phyloP scores from a whole-genome alignment of 2,329 filamentous ascomycete species.

The Rugonectria rugulosa region DNA sequence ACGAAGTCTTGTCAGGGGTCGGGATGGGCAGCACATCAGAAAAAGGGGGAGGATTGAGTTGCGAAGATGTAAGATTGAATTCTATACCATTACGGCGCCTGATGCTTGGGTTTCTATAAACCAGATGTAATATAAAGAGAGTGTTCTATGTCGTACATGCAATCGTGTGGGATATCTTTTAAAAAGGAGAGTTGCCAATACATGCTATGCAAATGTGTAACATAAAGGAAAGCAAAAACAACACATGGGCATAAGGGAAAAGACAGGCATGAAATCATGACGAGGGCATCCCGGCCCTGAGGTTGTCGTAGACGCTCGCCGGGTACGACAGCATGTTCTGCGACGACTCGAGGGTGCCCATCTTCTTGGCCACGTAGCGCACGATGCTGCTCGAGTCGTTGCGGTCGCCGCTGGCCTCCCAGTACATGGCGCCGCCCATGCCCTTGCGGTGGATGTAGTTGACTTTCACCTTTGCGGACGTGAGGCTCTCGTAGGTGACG shows the following conservation, averaged over 20 bases:
- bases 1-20: too few relatives aligned
- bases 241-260: neutral
- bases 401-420: slow-evolving; percentile 78
- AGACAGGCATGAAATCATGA: neutral
- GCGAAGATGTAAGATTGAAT: too few relatives aligned
- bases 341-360: slow-evolving; percentile 58
- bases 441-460: slow-evolving; percentile 65
- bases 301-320: slow-evolving; percentile 65
- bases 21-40: too few relatives aligned
- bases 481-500: slow-evolving; percentile 73
- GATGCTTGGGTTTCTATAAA: too few relatives aligned
- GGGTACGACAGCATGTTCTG: slow-evolving; percentile 64
- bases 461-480: slow-evolving; percentile 67
- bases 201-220: slow-evolving; percentile 6
- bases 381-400: slow-evolving; percentile 64
- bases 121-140: neutral
- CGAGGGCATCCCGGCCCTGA: slow-evolving; percentile 49
- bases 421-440: slow-evolving; percentile 83
- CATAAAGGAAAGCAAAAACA: too few relatives aligned
- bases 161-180: slow-evolving; percentile 3
- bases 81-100: too few relatives aligned
- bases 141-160: neutral
- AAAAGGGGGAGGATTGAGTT: too few relatives aligned
- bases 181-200: neutral
- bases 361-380: slow-evolving; percentile 52